Percentiles rank a stretch among this genome's conserved stretches.
Evolutionary conservation across 495 filamentous ascomycete species (phyloP).

Genomic region (Tuber brumale): DNA sequence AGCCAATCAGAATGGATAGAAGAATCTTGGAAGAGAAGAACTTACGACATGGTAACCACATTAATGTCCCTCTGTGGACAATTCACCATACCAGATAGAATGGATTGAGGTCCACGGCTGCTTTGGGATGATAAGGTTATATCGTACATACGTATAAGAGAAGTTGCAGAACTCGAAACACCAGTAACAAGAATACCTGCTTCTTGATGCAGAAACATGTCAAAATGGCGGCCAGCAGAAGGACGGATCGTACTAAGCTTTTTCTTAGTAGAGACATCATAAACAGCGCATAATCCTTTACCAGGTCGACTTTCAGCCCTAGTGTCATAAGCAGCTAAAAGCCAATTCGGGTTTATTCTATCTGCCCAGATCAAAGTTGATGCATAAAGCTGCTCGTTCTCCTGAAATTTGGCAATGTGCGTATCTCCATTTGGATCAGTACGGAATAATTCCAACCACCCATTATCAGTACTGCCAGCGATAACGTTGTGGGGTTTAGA

Average conservation of each 20-base stretch:
- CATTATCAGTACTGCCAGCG: slow-evolving; percentile 47
- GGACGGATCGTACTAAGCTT: slow-evolving; percentile 3
- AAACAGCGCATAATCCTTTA: neutral
- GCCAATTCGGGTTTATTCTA: slow-evolving; percentile 12
- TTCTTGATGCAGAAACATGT: slow-evolving; percentile 27
- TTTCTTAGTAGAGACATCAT: neutral
- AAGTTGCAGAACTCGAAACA: neutral
- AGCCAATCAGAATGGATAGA: slow-evolving; percentile 45
- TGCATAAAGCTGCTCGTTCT: slow-evolving; percentile 21
- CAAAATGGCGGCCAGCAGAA: slow-evolving; percentile 27
- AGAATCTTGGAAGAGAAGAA: slow-evolving; percentile 44
- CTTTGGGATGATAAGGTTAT: neutral
- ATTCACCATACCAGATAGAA: slow-evolving; percentile 47
- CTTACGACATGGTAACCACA: slow-evolving; percentile 60
- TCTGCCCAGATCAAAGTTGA: slow-evolving; percentile 22
- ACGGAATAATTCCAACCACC: slow-evolving; percentile 48
- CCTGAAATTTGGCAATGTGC: slow-evolving; percentile 6
- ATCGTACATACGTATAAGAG: neutral
- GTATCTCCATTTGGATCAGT: slow-evolving; percentile 18
- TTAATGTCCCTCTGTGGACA: slow-evolving; percentile 84
- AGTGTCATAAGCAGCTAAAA: slow-evolving; percentile 34
- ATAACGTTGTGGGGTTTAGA: slow-evolving; percentile 32
- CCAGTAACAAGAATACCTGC: neutral
- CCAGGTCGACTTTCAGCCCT: neutral
- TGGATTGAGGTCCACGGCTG: neutral